Evolutionary conservation across 768 basidiomycete species (phyloP), one percentile per base, ranked within the genome.

Genomic region (Cyclocybe cylindracea): DNA sequence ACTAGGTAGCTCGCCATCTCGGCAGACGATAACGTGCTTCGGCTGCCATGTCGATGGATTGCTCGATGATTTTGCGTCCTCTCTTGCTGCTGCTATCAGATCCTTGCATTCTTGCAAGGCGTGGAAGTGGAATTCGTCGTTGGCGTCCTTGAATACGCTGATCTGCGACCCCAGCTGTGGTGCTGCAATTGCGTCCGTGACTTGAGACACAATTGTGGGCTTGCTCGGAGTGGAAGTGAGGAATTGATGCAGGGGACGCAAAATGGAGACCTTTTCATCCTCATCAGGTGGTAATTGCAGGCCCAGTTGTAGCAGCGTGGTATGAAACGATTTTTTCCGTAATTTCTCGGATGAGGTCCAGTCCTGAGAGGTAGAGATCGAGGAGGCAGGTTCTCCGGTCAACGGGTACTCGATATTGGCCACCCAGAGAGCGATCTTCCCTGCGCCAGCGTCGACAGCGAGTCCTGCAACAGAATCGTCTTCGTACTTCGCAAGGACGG

Each of bases 111-210:
- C 67, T 14, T 66, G 49, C 7, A 70, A 55, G 8, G 69, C 58
- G 50, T 84, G 78, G 56, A 92, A 84, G 29, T 69, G 69, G 65
- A 93, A 90, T 1, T 78, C 82, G 63, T 98, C 91, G 48, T 85
- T 85, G 2, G 72, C 70, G 60, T 92, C 93, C 54, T 79, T 68
- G 58, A 91, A 76, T 0, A 75, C 50, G 36, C 61, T 66, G 9
- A 71, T 61, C 36, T 72, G 63, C 5, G 58, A 55, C 4, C 64
- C 66, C 37, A 62, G 31, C 37, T 61, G 54, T 10, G 72, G 71
- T 7, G 66, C 51, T 5, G 70, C 60, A 14, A 83, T 55, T 2
- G 71, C 64, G 40, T 72, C 59, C 14, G 78, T 60, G 14, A 80
- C 68, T 7, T 60, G 61, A 10, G 72, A 56, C 10, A 85, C 69